These are phyloP conservation scores for Papiliotrema fonsecae DNA, from an alignment of 1,284 basidiomycete species.

Conservation along the genomic window DNA sequence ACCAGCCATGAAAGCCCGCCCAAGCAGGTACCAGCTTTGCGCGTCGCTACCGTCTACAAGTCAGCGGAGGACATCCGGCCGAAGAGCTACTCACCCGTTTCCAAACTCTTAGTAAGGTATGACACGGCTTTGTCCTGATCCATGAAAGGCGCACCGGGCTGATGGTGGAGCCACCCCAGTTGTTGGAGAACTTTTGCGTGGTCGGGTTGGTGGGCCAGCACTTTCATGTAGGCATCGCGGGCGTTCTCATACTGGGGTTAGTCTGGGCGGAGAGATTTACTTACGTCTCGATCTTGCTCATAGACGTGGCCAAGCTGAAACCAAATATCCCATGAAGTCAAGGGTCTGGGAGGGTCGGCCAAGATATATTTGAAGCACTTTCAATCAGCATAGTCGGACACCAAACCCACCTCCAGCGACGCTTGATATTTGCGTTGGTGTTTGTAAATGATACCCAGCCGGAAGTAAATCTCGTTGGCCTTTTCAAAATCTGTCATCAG, in stretches of 20 bases:
- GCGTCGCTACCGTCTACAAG: conserved; percentile 86
- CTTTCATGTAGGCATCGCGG: conserved; percentile 95
- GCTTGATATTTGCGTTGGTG: conserved; percentile 90
- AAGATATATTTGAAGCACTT: conserved; percentile 93
- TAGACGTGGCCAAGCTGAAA: conserved; percentile 99
- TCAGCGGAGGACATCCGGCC: no score
- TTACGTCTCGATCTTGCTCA: conserved; percentile 74
- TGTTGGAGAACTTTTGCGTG: conserved; percentile 98
- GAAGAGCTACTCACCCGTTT: conserved; percentile 69
- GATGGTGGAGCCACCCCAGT: conserved; percentile 95
- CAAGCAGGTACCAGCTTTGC: conserved; percentile 97
- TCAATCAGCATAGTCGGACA: not conserved
- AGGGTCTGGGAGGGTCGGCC: conserved; percentile 86
- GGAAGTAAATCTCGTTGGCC: conserved; percentile 97
- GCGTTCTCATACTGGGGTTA: conserved; percentile 69
- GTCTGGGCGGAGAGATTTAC: no score
- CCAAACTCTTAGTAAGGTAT: conserved; percentile 89
- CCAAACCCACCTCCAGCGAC: conserved; percentile 58
- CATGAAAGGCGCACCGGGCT: conserved; percentile 87
- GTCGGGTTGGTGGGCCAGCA: conserved; percentile 84
- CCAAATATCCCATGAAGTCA: conserved; percentile 97
- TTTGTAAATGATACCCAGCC: conserved; percentile 98
- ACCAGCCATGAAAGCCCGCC: conserved; percentile 97
- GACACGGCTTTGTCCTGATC: conserved; percentile 92
- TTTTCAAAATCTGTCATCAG: conserved; percentile 79